These are phyloP conservation scores for Stagonosporopsis tanaceti DNA, from an alignment of 2,329 filamentous ascomycete genomes.

Conservation along the genomic window DNA sequence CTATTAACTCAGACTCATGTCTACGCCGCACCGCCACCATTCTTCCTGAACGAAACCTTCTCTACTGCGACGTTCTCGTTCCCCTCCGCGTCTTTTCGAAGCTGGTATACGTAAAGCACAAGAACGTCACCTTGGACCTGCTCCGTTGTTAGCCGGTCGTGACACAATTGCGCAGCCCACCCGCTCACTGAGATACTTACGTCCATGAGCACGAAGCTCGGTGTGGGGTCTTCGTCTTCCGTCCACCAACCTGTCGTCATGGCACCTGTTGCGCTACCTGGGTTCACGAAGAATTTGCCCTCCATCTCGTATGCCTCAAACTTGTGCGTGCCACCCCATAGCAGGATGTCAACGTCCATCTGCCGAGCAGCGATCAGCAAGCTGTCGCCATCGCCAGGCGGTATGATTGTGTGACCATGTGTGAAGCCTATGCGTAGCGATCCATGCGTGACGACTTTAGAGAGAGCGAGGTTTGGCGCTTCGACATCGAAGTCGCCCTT, in stretches of 20 bases:
- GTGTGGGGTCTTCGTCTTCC: constrained; percentile 72
- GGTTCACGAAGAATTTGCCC: constrained; percentile 75
- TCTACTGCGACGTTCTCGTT: constrained; percentile 63
- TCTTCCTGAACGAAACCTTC: constrained; percentile 64
- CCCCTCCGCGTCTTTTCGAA: constrained; percentile 61
- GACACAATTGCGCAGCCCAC: not conserved
- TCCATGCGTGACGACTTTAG: constrained; percentile 75
- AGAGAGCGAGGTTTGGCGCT: constrained; percentile 69
- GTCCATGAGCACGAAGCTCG: constrained; percentile 98
- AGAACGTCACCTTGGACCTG: constrained; percentile 96
- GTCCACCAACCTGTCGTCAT: constrained; percentile 67
- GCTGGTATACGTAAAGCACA: constrained; percentile 88
- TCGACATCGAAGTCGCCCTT: constrained; percentile 76
- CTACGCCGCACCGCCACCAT: constrained; percentile 52
- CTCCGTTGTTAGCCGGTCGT: constrained; percentile 28
- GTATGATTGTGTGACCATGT: constrained; percentile 75
- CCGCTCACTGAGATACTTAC: constrained; percentile 64
- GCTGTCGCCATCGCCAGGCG: constrained; percentile 71
- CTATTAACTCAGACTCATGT: constrained; percentile 14
- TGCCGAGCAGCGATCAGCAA: constrained; percentile 72
- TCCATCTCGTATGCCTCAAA: constrained; percentile 78
- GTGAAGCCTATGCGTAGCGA: constrained; percentile 74
- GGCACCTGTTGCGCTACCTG: constrained; percentile 72
- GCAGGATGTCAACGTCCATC: constrained; percentile 74
- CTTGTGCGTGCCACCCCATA: constrained; percentile 74